Conservation (phyloP, 2,329 filamentous ascomycete genomes). For the Fusarium miscanthi region DNA sequence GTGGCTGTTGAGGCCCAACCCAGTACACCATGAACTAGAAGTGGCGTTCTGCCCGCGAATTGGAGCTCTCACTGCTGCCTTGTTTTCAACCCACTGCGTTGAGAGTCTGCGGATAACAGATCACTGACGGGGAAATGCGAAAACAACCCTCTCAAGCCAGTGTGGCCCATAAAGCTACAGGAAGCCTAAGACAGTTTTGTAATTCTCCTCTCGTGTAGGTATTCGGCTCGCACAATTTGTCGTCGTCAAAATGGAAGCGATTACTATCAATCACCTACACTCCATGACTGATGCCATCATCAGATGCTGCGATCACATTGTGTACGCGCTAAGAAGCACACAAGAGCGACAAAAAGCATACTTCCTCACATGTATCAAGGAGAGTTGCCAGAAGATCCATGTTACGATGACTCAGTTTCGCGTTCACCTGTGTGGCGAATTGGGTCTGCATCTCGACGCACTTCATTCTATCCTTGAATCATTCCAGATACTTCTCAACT, state of each 20-base stretch:
- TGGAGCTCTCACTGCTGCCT: neutral
- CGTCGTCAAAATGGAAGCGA: neutral
- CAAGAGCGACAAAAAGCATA: neutral
- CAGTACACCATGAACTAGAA: neutral
- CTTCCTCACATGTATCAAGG: neutral
- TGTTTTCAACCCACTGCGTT: neutral
- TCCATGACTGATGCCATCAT: neutral
- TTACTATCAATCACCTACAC: neutral
- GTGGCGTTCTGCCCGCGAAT: neutral
- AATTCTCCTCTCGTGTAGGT: too few relatives aligned
- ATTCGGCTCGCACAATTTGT: too few relatives aligned
- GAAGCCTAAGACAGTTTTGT: too few relatives aligned
- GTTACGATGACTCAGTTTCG: neutral
- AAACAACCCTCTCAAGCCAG: neutral
- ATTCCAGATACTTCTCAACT: neutral
- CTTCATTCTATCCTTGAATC: neutral
- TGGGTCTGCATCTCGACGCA: neutral
- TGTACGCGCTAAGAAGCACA: rapidly evolving
- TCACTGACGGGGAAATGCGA: rapidly evolving
- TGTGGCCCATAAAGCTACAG: neutral
- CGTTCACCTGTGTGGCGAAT: neutral
- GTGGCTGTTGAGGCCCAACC: neutral
- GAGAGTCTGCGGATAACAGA: neutral
- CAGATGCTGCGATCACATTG: neutral
- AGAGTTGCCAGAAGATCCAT: neutral